These are phyloP conservation scores for Auriscalpium microsporum DNA, from an alignment of 768 basidiomycete species.

Conservation along the genomic window DNA sequence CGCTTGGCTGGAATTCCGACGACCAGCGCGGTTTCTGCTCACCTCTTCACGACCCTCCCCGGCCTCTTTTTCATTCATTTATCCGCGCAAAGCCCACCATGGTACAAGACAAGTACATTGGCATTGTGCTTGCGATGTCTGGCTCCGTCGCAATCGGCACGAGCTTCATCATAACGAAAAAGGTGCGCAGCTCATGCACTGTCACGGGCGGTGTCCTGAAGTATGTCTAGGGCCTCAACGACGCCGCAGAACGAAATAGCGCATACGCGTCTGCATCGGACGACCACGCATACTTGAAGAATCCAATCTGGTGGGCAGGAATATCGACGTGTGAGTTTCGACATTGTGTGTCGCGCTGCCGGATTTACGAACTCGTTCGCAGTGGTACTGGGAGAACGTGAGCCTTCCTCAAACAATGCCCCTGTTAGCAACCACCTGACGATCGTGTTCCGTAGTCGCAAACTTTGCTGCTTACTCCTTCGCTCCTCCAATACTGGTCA, in stretches of 20 bases:
- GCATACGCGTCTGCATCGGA: slow-evolving; percentile 60
- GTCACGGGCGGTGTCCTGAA: slow-evolving; percentile 3
- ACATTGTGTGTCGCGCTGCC: neutral
- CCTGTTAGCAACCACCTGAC: neutral
- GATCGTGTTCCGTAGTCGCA: slow-evolving; percentile 41
- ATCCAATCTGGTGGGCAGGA: slow-evolving; percentile 97
- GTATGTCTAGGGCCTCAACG: slow-evolving; percentile 69
- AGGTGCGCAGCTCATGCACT: slow-evolving; percentile 41
- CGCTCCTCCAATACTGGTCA: slow-evolving; percentile 96
- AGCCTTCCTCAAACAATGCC: slow-evolving; percentile 7
- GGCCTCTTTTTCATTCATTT: neutral
- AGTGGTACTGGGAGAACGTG: slow-evolving; percentile 95
- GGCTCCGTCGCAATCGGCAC: slow-evolving; percentile 85
- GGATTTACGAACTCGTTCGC: neutral
- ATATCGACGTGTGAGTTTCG: slow-evolving; percentile 74
- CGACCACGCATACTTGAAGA: slow-evolving; percentile 76
- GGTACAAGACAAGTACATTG: slow-evolving; percentile 95
- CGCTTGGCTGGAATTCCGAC: too few species aligned
- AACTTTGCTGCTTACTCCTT: slow-evolving; percentile 97
- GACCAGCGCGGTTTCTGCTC: neutral
- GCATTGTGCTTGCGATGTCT: slow-evolving; percentile 79
- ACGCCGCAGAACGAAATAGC: slow-evolving; percentile 53
- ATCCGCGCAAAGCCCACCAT: slow-evolving; percentile 25
- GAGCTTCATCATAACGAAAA: slow-evolving; percentile 99
- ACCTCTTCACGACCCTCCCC: neutral